phyloP scores from a whole-genome alignment of 2,329 filamentous ascomycete genomes.

The Colletotrichum spinosum region DNA sequence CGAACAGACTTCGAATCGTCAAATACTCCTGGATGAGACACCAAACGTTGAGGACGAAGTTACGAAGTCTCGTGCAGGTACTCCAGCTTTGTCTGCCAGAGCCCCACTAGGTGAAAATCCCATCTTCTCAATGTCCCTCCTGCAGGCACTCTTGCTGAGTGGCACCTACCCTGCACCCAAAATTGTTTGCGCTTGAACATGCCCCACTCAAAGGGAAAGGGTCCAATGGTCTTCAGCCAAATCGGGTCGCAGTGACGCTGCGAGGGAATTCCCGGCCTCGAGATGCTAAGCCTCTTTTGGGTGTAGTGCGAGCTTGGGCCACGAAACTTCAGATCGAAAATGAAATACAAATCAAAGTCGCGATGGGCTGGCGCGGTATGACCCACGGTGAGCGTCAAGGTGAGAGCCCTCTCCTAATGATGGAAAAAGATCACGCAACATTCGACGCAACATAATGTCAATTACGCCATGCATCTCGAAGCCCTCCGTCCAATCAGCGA shows the following conservation, averaged over 20 bases:
- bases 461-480: too few relatives aligned
- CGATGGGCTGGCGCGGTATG: slow-evolving; percentile 33
- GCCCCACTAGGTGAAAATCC: slow-evolving; percentile 36
- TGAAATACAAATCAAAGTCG: slow-evolving; percentile 13
- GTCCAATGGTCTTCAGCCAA: slow-evolving; percentile 26
- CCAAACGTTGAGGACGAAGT: slow-evolving; percentile 19
- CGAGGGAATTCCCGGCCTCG: slow-evolving; percentile 22
- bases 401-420: too few relatives aligned
- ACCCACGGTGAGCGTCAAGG: not conserved
- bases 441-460: too few relatives aligned
- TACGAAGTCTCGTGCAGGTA: slow-evolving; percentile 10
- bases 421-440: too few relatives aligned
- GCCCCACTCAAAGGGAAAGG: slow-evolving; percentile 20
- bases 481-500: too few relatives aligned
- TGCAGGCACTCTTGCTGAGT: slow-evolving; percentile 3
- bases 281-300: slow-evolving; percentile 23
- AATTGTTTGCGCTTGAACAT: not conserved
- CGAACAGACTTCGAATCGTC: not conserved
- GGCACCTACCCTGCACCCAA: not conserved
- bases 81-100: slow-evolving; percentile 16
- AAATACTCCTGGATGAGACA: slow-evolving; percentile 1
- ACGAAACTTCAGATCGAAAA: slow-evolving; percentile 4
- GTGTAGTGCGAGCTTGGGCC: not conserved
- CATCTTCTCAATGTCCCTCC: slow-evolving; percentile 17
- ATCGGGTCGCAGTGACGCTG: slow-evolving; percentile 28